Base-by-base conservation (phyloP, 176 grass and related monocot species). In the Typha latifolia region DNA sequence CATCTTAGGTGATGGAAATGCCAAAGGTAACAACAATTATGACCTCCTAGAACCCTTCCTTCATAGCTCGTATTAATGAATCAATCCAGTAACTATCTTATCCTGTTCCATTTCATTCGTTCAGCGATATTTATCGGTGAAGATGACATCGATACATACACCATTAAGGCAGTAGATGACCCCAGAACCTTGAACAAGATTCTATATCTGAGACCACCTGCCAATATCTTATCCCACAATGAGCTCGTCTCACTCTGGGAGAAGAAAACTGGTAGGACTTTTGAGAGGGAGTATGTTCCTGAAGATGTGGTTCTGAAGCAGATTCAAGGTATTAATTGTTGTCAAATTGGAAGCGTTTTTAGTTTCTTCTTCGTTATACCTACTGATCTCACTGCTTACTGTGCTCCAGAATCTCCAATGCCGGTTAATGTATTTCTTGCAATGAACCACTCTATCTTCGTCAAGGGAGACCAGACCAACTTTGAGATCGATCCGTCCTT, bases 231-330 rank as follows among this genome's bases (percentile, higher is more conserved):
- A 48, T 74, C 87, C 47, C 74, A 80, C 23, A 83, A 90, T 12
- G 69, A 90, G 72, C 62, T 90, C 47, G 77, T 86, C 31, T 6
- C 72, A 5, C 48, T 90, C 0, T 90, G 84, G 73, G 87, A 90
- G 83, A 49, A 62, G 53, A 86, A 85, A 78, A 55, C 72, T 10
- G 83, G 83, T 2, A 86, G 69, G 77, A 65, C 57, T 62, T 62
- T 90, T 14, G 20, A 69, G 77, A 51, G 87, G 66, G 78, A 62
- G 4, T 64, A 86, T 19, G 0, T 68, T 20, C 26, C 69, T 21
- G 87, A 90, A 69, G 83, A 86, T 8, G 77, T 77, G 59, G 68
- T 84, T 14, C 50, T 68, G 62, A 77, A 49, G 47, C 70, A 66
- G 49, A 77, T 88, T 50, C 49, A 62, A 19, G 86, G 82, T 88